Percentiles rank a stretch among this genome's conserved stretches.
phyloP scores from a whole-genome alignment of 305 asterid genomes.

The Ajuga reptans region DNA sequence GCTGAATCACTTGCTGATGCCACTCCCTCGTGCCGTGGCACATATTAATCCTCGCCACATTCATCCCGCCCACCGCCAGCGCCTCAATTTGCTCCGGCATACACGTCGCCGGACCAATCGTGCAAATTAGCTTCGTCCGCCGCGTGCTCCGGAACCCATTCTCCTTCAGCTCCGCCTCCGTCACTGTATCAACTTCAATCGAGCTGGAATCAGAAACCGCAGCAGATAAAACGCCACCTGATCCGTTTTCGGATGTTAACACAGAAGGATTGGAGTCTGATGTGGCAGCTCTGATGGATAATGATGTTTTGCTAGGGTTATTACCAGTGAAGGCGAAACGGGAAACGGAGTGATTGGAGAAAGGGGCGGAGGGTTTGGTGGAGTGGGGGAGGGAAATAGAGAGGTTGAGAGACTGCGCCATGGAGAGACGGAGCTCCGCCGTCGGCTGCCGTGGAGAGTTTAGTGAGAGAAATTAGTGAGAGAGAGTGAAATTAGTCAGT shows the following conservation, averaged over 20 bases:
- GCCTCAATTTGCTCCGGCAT: slow-evolving; percentile 75
- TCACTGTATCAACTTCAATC: slow-evolving; percentile 76
- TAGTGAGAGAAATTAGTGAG: background rate
- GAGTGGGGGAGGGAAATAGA: slow-evolving; percentile 39
- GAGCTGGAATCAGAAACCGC: slow-evolving; percentile 38
- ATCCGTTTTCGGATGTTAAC: slow-evolving; percentile 42
- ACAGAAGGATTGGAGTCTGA: slow-evolving; percentile 29
- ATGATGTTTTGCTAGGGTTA: slow-evolving; percentile 18
- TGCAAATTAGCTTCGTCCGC: slow-evolving; percentile 76
- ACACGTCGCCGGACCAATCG: slow-evolving; percentile 72
- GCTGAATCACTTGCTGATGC: slow-evolving; percentile 65
- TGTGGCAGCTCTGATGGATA: slow-evolving; percentile 32
- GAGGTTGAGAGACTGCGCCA: slow-evolving; percentile 50
- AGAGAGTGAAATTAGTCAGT: background rate
- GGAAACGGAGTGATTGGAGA: slow-evolving; percentile 24
- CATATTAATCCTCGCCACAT: slow-evolving; percentile 96
- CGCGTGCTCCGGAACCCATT: slow-evolving; percentile 86
- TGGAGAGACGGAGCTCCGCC: slow-evolving; percentile 22
- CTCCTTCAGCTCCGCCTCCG: slow-evolving; percentile 89
- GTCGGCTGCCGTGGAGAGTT: background rate
- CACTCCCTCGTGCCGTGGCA: slow-evolving; percentile 93
- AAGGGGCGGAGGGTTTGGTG: slow-evolving; percentile 25
- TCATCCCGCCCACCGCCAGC: slow-evolving; percentile 85
- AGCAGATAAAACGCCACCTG: slow-evolving; percentile 20
- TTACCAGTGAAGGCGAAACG: slow-evolving; percentile 25